Evolutionary conservation across 139 green algal species (phyloP), one percentile per base, ranked within the genome.

Genomic region (Chlamydomonas incerta): DNA sequence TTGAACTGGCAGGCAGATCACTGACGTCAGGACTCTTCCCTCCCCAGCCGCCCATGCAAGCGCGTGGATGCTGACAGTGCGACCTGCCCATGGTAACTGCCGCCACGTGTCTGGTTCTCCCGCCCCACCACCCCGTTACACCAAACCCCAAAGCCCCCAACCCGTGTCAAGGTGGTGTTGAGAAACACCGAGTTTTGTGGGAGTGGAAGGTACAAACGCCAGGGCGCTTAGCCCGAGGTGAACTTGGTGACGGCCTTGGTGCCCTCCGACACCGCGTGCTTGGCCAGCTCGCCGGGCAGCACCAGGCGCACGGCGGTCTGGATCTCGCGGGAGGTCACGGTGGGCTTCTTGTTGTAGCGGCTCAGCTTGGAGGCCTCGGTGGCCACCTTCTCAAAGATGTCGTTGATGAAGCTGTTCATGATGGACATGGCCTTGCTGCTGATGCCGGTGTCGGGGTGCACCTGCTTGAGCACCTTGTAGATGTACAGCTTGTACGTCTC

Each of bases 401-500:
- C 88, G 87, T 98, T 98, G 89, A 97, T 97, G 93, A 98, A 98
- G 47, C 92, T 97, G 95, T 98, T 98, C 91, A 98, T 97, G 92
- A 98, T 98, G 67, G 90, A 95, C 95, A 98, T 99, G 73, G 96
- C 97, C 95, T 98, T 98, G 92, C 90, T 96, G 91, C 90, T 96
- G 90, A 99, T 98, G 84, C 96, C 96, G 69, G 96, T 98, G 92
- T 99, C 97, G 65, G 97, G 97, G 94, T 99, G 97, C 88, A 99
- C 96, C 87, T 91, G 83, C 79, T 91, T 97, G 41, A 96, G 90
- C 74, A 98, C 96, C 93, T 98, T 98, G 95, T 99, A 98, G 93
- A 99, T 99, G 95, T 99, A 99, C 74, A 98, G 98, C 95, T 99
- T 99, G 96, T 98, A 99, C 73, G 95, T 97, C 93, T 98, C 96